These are phyloP conservation scores for Mycena capillaripes DNA, from an alignment of 768 basidiomycete species.

Conservation along the genomic window DNA sequence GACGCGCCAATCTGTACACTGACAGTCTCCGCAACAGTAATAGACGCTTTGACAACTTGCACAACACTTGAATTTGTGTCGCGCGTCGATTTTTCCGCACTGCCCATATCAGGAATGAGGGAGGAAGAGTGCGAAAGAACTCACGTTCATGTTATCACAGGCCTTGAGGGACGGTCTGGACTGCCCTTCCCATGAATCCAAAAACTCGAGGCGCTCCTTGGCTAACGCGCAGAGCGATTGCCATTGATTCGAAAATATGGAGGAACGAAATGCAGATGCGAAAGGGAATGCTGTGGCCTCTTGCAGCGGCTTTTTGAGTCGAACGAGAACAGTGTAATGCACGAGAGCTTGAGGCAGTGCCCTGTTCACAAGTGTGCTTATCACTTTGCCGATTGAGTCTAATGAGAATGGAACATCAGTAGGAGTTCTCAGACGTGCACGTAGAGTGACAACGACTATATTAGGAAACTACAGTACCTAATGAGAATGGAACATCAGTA, in stretches of 20 bases:
- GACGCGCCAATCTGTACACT: not conserved
- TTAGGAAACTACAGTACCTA: too few relatives aligned
- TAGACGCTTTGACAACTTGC: not conserved
- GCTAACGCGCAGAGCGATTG: not conserved
- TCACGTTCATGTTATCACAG: not conserved
- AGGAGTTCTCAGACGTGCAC: too few relatives aligned
- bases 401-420: too few relatives aligned
- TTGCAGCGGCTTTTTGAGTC: not conserved
- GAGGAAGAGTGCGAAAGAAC: not conserved
- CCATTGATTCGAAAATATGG: not conserved
- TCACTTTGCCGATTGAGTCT: not conserved
- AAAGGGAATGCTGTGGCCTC: not conserved
- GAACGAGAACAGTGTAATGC: not conserved
- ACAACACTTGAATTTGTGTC: not conserved
- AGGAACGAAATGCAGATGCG: not conserved
- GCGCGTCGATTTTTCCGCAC: not conserved
- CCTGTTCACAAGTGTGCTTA: not conserved
- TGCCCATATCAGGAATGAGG: not conserved
- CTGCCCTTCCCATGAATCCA: not conserved
- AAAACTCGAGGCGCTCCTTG: not conserved
- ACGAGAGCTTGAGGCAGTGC: not conserved
- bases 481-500: too few relatives aligned
- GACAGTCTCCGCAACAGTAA: not conserved
- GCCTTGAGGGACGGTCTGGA: not conserved
- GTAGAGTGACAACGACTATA: too few relatives aligned